Conservation (phyloP, 495 filamentous ascomycete species). For the Annulohypoxylon stygium region DNA sequence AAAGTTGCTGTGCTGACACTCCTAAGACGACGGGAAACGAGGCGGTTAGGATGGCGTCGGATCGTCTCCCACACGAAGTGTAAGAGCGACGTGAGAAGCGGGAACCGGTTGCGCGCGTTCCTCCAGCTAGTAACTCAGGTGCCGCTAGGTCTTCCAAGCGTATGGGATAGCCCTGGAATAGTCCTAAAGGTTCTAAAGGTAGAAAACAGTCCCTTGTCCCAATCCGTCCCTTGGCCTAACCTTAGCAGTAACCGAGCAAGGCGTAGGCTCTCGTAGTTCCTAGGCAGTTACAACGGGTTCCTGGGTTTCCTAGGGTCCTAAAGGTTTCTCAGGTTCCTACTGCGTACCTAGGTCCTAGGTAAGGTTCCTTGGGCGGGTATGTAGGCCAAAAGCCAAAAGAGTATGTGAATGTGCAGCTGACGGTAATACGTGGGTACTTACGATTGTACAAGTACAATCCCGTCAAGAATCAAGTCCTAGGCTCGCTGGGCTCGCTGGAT, state of each 20-base stretch:
- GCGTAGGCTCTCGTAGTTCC: background rate
- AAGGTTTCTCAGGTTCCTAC: background rate
- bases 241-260: slow-evolving; percentile 14
- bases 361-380: background rate
- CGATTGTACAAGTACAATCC: slow-evolving; percentile 26
- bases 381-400: background rate
- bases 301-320: background rate
- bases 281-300: background rate
- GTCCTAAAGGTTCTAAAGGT: background rate
- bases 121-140: background rate
- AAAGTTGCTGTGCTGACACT: slow-evolving; percentile 39
- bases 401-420: background rate
- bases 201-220: slow-evolving; percentile 19
- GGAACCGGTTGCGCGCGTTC: background rate
- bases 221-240: slow-evolving; percentile 14
- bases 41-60: slow-evolving; percentile 11
- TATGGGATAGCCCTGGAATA: slow-evolving; percentile 1
- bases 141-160: slow-evolving; percentile 10
- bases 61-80: slow-evolving; percentile 18
- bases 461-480: slow-evolving; percentile 29
- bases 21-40: slow-evolving; percentile 12
- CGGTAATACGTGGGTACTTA: slow-evolving; percentile 6
- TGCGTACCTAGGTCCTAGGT: background rate
- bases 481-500: background rate
- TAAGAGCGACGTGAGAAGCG: slow-evolving; percentile 19